Conservation (phyloP, 805 yeast species). For the Yarrowia sp. region DNA sequence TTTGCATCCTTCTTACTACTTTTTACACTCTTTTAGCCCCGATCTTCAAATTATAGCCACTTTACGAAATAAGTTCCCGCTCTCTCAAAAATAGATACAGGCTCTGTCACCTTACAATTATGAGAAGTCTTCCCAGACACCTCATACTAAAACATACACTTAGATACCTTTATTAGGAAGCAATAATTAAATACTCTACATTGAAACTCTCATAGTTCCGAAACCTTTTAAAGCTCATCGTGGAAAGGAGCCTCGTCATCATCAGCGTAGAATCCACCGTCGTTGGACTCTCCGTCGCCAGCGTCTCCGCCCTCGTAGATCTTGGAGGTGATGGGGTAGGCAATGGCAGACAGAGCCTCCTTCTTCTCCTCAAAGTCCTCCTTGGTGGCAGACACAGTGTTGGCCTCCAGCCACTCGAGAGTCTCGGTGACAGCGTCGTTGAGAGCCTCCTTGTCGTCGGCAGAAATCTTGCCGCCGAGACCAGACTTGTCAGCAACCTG, state of each 20-base stretch:
- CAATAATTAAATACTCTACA: conserved; percentile 25
- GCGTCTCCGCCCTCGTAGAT: conserved; percentile 57
- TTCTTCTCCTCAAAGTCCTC: conserved; percentile 94
- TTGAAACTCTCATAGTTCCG: conserved; percentile 14
- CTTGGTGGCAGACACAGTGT: conserved; percentile 78
- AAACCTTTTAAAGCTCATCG: conserved; percentile 48
- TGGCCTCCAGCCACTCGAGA: conserved; percentile 82
- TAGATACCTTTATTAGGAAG: conserved; percentile 19
- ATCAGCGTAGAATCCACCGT: conserved; percentile 49
- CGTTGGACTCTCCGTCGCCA: conserved; percentile 42
- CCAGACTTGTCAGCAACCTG: conserved; percentile 57
- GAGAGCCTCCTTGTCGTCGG: conserved; percentile 86
- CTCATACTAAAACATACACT: neutral
- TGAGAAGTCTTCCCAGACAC: too few species aligned
- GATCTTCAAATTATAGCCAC: too few species aligned
- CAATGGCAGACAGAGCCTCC: conserved; percentile 73
- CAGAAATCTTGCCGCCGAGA: conserved; percentile 75
- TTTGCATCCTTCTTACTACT: too few species aligned
- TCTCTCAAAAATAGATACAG: too few species aligned
- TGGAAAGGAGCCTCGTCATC: conserved; percentile 63
- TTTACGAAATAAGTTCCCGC: too few species aligned
- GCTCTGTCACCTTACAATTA: too few species aligned
- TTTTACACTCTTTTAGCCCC: too few species aligned
- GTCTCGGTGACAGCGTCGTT: conserved; percentile 84
- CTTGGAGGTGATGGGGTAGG: conserved; percentile 90